Conservation (phyloP, 1,139 yeast genomes). For the Kodamaea anthophila region DNA sequence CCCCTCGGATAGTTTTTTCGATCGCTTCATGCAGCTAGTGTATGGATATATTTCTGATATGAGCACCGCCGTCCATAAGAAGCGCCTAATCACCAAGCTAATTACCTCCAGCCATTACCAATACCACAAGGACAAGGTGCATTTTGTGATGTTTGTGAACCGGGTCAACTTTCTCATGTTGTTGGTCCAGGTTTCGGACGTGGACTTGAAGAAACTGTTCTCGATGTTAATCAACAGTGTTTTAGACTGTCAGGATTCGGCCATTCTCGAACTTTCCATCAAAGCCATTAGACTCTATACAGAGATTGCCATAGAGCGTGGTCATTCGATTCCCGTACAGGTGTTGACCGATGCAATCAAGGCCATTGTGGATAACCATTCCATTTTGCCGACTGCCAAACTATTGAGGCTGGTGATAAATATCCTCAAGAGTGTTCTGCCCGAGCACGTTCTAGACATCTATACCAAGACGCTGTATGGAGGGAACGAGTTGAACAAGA, state of each 20-base stretch:
- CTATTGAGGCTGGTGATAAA: constrained; percentile 1
- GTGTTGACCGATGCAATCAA: constrained; percentile 14
- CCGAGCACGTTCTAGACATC: constrained; percentile 1
- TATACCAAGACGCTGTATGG: constrained; percentile 2
- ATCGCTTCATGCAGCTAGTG: constrained; percentile 31
- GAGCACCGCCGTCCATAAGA: constrained; percentile 21
- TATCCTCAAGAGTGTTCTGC: background rate
- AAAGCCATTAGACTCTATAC: constrained; percentile 18
- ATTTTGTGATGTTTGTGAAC: constrained; percentile 31
- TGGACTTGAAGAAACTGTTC: constrained; percentile 29
- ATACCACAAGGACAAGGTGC: constrained; percentile 21
- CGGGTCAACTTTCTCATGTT: constrained; percentile 33
- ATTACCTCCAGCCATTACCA: constrained; percentile 33
- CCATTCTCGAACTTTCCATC: constrained; percentile 20
- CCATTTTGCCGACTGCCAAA: constrained; percentile 3
- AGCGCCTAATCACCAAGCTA: constrained; percentile 32
- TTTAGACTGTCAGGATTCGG: constrained; percentile 19
- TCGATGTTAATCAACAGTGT: constrained; percentile 20
- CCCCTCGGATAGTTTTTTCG: constrained; percentile 32
- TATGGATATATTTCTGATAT: constrained; percentile 30
- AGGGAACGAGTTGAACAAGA: constrained; percentile 2
- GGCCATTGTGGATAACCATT: constrained; percentile 3
- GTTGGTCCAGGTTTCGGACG: constrained; percentile 28
- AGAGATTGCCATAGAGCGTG: constrained; percentile 15
- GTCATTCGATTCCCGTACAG: constrained; percentile 17